Conservation (phyloP, 768 basidiomycete genomes). For the Auricularia sp. region DNA sequence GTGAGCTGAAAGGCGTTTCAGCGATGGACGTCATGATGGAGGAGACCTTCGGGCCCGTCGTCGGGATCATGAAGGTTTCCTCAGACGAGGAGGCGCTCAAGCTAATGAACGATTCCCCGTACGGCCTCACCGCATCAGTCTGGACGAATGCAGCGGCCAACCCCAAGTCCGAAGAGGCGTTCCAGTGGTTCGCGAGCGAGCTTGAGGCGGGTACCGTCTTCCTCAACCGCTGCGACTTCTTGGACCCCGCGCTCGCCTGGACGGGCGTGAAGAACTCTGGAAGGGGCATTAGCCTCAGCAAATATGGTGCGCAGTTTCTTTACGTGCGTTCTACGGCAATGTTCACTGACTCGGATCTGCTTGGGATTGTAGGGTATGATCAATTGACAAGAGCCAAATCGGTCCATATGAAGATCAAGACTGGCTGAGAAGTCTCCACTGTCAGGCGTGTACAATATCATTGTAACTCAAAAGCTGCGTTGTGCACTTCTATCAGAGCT, state of each 20-base stretch:
- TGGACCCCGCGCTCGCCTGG: conserved; percentile 93
- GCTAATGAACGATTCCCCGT: conserved; percentile 94
- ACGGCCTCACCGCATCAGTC: conserved; percentile 87
- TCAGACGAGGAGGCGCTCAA: conserved; percentile 80
- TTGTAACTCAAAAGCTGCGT: no score
- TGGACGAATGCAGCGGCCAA: conserved; percentile 73
- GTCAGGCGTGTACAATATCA: no score
- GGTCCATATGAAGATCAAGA: conserved; percentile 75
- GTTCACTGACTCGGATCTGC: conserved; percentile 1
- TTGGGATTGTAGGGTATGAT: conserved; percentile 54
- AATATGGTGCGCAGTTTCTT: conserved; percentile 54
- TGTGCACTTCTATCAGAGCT: no score
- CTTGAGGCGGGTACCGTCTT: conserved; percentile 90
- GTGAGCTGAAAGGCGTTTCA: conserved; percentile 17
- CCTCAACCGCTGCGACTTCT: conserved; percentile 83
- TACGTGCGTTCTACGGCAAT: not conserved
- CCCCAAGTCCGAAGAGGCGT: conserved; percentile 53
- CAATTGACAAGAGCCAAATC: conserved; percentile 74
- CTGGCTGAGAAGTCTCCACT: conserved; percentile 10
- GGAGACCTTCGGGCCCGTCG: not conserved
- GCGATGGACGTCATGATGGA: conserved; percentile 51
- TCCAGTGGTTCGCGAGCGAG: conserved; percentile 55
- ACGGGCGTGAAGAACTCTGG: conserved; percentile 91
- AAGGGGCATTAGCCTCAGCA: conserved; percentile 80
- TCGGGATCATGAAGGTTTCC: conserved; percentile 39